These are phyloP conservation scores for Lactifluus volemus DNA, from an alignment of 768 basidiomycete species.

Conservation along the genomic window DNA sequence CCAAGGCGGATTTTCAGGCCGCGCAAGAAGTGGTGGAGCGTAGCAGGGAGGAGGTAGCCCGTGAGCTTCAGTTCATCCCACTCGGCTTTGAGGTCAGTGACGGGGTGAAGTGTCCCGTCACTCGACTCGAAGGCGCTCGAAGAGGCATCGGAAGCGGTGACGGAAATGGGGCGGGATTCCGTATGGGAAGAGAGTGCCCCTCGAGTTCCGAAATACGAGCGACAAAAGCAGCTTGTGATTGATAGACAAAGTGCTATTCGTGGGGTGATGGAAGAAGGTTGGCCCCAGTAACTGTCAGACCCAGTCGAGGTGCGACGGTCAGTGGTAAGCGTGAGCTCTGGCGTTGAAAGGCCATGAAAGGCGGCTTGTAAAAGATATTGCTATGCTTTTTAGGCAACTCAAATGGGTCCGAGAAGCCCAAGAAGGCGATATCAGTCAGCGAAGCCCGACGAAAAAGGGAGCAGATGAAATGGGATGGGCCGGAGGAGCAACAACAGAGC, in stretches of 20 bases:
- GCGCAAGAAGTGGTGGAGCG: too few relatives aligned
- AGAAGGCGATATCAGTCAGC: too few relatives aligned
- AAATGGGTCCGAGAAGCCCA: too few relatives aligned
- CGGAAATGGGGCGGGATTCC: slow-evolving; percentile 33
- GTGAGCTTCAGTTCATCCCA: too few relatives aligned
- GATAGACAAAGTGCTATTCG: slow-evolving; percentile 81
- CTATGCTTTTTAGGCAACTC: slow-evolving; percentile 20
- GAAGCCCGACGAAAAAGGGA: too few relatives aligned
- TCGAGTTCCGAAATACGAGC: slow-evolving; percentile 78
- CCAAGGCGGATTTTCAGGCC: too few relatives aligned
- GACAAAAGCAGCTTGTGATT: slow-evolving; percentile 75
- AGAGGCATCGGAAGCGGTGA: slow-evolving; percentile 40
- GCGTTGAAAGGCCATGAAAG: slow-evolving; percentile 53
- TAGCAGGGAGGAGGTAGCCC: too few relatives aligned
- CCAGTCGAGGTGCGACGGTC: slow-evolving; percentile 20
- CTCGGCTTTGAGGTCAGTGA: too few relatives aligned
- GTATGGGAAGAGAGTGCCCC: slow-evolving; percentile 47
- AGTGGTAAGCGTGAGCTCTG: slow-evolving; percentile 62
- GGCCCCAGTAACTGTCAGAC: not conserved
- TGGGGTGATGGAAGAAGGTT: slow-evolving; percentile 27
- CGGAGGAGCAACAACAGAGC: slow-evolving; percentile 29
- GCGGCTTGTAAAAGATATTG: slow-evolving; percentile 66
- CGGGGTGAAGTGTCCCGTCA: too few relatives aligned
- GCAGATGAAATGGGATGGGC: slow-evolving; percentile 22
- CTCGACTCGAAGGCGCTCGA: too few relatives aligned